Base-by-base conservation (phyloP, 2,329 filamentous ascomycete species). In the Camptophora hylomeconis region DNA sequence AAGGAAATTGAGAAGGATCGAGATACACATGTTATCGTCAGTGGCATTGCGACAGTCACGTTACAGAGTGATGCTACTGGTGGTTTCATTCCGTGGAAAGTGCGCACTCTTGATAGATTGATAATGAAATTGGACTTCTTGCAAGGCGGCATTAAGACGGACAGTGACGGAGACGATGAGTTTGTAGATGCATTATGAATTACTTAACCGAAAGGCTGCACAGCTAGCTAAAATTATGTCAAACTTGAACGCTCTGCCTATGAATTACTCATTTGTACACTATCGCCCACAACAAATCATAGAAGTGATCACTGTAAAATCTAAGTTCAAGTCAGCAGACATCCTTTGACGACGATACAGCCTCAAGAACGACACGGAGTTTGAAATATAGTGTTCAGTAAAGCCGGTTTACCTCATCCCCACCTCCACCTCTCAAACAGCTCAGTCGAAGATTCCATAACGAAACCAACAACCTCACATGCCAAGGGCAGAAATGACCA, bases 101-200 rank as follows among this genome's bases (percentile, higher is more conserved):
- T 82, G 3, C 81, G 81, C 0, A 80, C 83, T 1, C 72, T 94
- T 24, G 83, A 93, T 57, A 65, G 80, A 34, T 55, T 94, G 48
- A 54, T 94, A 49, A 92, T 93, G 82, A 93, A 93, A 60, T 59
- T 94, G 44, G 84, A 93, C 41, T 72, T 68, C 23, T 28, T 45
- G 17, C 30, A 25, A 5, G 36, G 29, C 8, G 36, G 25, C 14
- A 33, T 27, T 7, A 35, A 37, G 8, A 32, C 38, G 11, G 31
- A 38, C 3, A 25, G 25, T 12, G 18, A 37, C 30, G 29, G 15
- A n/a, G 22, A 24, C 11, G 36, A 29, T 5, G 17, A 13, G 19
- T 22, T 29, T 15, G 26, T 21, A 22, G 26, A 21, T 29, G 26
- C 26, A 22, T 20, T 29, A 5, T n/a, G n/a, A n/a, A n/a, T n/a